A percentile compares a stretch with the other conserved stretches of the same genome.
Conservation (phyloP, 805 yeast species). For the Komagataella pastoris region DNA sequence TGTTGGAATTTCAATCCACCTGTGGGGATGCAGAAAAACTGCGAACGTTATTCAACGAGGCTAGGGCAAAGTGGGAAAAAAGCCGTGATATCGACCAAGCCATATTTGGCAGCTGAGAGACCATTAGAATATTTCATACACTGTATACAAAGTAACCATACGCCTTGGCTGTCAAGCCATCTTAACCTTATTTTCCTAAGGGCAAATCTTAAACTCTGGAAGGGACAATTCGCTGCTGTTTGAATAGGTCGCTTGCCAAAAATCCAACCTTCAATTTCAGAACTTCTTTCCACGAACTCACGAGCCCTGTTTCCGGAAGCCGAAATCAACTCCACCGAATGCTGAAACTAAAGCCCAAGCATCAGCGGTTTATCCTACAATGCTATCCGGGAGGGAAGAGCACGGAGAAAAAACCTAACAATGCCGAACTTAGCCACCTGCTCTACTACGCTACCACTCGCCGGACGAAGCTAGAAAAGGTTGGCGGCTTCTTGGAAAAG, state of each 20-base stretch:
- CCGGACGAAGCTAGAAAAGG: conserved; percentile 80
- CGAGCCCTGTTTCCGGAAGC: not conserved
- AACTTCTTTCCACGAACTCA: not conserved
- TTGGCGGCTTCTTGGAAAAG: conserved; percentile 51
- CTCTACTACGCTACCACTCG: conserved; percentile 85
- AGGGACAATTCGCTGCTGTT: too few relatives aligned
- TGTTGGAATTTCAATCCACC: conserved; percentile 51
- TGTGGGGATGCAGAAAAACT: conserved; percentile 41
- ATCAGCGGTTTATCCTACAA: conserved; percentile 77
- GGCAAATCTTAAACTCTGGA: too few relatives aligned
- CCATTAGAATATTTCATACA: not conserved
- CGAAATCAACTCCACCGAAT: not conserved
- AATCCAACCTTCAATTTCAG: not conserved
- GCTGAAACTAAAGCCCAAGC: conserved; percentile 40
- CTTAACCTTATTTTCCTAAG: not conserved
- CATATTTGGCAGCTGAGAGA: not conserved
- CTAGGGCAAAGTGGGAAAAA: conserved; percentile 31
- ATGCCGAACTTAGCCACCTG: conserved; percentile 80
- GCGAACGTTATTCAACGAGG: conserved; percentile 42
- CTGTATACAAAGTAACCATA: not conserved
- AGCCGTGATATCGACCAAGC: conserved; percentile 16
- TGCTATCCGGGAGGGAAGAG: conserved; percentile 89
- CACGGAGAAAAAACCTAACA: conserved; percentile 80
- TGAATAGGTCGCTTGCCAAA: not conserved
- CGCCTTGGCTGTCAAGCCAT: not conserved